Evolutionary conservation across 108 stramenopile genomes (phyloP).

Genomic region (Nitzschia putrida): DNA sequence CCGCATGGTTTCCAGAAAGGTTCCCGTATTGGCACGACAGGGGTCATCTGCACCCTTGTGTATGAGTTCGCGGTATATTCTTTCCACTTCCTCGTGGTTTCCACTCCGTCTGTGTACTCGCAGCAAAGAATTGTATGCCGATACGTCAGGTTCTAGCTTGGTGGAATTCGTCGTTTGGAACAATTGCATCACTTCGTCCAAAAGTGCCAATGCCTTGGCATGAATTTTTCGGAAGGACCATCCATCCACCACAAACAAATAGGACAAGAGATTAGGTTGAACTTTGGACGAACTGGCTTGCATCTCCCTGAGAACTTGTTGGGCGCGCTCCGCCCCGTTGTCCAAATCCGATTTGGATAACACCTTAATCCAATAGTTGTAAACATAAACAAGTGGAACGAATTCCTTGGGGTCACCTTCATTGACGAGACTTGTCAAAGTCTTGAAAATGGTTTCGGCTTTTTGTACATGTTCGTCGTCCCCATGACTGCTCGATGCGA

Average conservation of each 20-base stretch:
- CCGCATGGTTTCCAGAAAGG: slow-evolving; percentile 52
- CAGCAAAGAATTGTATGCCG: slow-evolving; percentile 45
- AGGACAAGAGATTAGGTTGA: slow-evolving; percentile 37
- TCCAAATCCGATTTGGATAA: slow-evolving; percentile 33
- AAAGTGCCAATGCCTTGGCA: slow-evolving; percentile 30
- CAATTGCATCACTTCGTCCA: slow-evolving; percentile 22
- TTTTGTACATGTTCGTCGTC: too few species aligned
- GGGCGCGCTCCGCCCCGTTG: slow-evolving; percentile 33
- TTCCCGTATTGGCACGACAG: slow-evolving; percentile 34
- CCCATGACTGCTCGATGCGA: too few species aligned
- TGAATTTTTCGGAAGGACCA: slow-evolving; percentile 43
- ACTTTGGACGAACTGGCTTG: slow-evolving; percentile 22
- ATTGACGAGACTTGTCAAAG: too few species aligned
- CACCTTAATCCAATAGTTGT: slow-evolving; percentile 44
- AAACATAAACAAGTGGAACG: slow-evolving; percentile 33
- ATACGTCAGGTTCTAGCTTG: slow-evolving; percentile 7
- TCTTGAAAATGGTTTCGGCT: too few species aligned
- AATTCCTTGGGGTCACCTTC: slow-evolving; percentile 26
- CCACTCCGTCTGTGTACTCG: slow-evolving; percentile 37
- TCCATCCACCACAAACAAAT: slow-evolving; percentile 49
- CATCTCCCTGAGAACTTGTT: slow-evolving; percentile 37
- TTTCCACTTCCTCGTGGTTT: slow-evolving; percentile 30
- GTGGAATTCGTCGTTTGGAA: slow-evolving; percentile 22
- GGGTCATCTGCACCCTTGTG: background rate
- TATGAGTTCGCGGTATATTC: slow-evolving; percentile 29